Evolutionary conservation across 2,329 filamentous ascomycete species (phyloP).

Genomic region (Cryoendolithus antarcticus): DNA sequence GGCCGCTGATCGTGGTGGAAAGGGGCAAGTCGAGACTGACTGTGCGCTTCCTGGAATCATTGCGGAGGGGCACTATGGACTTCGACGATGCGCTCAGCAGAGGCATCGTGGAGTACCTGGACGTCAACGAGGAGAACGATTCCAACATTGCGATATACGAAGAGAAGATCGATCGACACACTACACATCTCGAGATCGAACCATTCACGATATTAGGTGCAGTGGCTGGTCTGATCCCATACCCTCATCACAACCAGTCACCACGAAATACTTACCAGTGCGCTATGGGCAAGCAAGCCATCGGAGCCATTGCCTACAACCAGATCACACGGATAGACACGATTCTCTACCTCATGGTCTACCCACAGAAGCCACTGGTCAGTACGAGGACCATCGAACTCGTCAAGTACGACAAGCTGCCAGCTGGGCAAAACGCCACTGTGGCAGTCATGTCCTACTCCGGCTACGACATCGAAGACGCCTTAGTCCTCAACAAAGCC

Average conservation of each 20-base stretch:
- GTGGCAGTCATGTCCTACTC: slow-evolving; percentile 99
- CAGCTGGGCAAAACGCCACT: slow-evolving; percentile 90
- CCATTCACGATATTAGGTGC: slow-evolving; percentile 94
- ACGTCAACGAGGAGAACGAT: slow-evolving; percentile 98
- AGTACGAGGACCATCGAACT: slow-evolving; percentile 95
- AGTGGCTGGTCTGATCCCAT: slow-evolving; percentile 91
- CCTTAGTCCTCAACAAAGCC: slow-evolving; percentile 89
- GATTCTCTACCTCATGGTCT: slow-evolving; percentile 89
- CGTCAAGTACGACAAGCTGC: slow-evolving; percentile 92
- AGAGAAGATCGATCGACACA: slow-evolving; percentile 65
- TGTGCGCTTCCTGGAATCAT: slow-evolving; percentile 61
- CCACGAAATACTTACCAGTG: slow-evolving; percentile 98
- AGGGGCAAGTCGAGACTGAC: slow-evolving; percentile 73
- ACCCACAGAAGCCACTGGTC: slow-evolving; percentile 94
- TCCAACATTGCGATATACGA: slow-evolving; percentile 87
- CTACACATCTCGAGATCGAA: slow-evolving; percentile 94
- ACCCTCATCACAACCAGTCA: slow-evolving; percentile 97
- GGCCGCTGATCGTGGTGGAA: slow-evolving; percentile 90
- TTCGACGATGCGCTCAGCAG: slow-evolving; percentile 90
- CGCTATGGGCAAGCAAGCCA: slow-evolving; percentile 99
- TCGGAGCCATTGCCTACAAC: slow-evolving; percentile 95
- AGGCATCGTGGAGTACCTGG: slow-evolving; percentile 89
- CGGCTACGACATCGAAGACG: slow-evolving; percentile 98
- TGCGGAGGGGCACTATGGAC: slow-evolving; percentile 71
- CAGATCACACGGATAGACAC: slow-evolving; percentile 97